Evolutionary conservation across 2,329 filamentous ascomycete genomes (phyloP).

Genomic region (Alternaria sp.): DNA sequence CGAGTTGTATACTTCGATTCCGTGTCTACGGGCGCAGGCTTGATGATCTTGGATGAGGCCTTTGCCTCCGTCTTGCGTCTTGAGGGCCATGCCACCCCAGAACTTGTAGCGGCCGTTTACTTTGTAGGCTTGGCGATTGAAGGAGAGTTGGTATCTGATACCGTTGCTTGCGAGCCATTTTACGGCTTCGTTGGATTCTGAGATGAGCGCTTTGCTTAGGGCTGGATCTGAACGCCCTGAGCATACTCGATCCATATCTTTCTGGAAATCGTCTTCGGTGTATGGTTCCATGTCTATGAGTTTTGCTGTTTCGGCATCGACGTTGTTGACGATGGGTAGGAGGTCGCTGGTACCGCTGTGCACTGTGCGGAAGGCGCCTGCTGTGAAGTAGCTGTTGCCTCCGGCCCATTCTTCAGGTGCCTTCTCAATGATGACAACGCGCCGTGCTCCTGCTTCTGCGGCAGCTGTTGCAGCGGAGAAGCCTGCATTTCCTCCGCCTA

Average conservation of each 20-base stretch:
- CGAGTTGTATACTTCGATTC: constrained; percentile 56
- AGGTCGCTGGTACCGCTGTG: constrained; percentile 64
- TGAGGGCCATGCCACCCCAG: constrained; percentile 70
- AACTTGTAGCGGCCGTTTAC: constrained; percentile 67
- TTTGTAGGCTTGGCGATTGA: constrained; percentile 70
- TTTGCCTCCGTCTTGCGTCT: constrained; percentile 65
- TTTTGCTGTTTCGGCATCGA: constrained; percentile 50
- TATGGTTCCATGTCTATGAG: constrained; percentile 67
- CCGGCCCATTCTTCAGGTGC: constrained; percentile 65
- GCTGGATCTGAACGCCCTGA: constrained; percentile 59
- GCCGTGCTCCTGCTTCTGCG: constrained; percentile 52
- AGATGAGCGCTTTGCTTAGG: constrained; percentile 58
- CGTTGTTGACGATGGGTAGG: constrained; percentile 67
- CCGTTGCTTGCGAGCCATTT: constrained; percentile 64
- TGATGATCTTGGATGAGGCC: constrained; percentile 61
- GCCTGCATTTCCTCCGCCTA: constrained; percentile 70
- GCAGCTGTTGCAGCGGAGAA: constrained; percentile 66
- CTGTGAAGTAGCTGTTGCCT: constrained; percentile 70
- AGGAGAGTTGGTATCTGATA: constrained; percentile 65
- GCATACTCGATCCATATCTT: constrained; percentile 65
- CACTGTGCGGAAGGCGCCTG: constrained; percentile 66
- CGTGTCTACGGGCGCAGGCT: constrained; percentile 51
- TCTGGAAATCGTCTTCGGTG: constrained; percentile 59
- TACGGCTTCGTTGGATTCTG: constrained; percentile 58
- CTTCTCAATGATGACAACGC: constrained; percentile 66